Evolutionary conservation across 306 rosid species (phyloP).

Genomic region (Abrus precatorius): DNA sequence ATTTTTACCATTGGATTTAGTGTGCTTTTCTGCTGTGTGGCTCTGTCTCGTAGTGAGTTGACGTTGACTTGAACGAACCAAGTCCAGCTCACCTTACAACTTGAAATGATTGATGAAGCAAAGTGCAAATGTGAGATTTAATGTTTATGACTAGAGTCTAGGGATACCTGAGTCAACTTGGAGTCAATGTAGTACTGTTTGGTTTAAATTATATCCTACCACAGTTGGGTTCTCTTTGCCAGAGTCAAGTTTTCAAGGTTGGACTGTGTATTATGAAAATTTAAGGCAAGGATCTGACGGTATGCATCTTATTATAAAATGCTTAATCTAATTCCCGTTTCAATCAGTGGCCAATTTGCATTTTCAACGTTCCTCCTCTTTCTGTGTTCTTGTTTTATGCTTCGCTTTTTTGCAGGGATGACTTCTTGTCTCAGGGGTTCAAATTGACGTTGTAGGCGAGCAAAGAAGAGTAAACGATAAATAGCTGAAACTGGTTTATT

Average conservation of each 20-base stretch:
- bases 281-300: background rate
- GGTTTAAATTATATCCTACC: background rate
- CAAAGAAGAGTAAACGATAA: constrained; percentile 25
- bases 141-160: background rate
- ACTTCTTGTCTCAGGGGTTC: constrained; percentile 72
- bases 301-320: constrained; percentile 26
- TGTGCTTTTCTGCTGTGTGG: background rate
- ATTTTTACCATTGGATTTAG: no score
- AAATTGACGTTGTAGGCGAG: constrained; percentile 58
- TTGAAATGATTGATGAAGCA: background rate
- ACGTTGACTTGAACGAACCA: constrained; percentile 43
- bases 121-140: background rate
- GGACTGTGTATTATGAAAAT: constrained; percentile 3
- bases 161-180: background rate
- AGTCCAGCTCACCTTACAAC: constrained; percentile 9
- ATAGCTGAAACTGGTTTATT: constrained; percentile 10
- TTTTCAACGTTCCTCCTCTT: background rate
- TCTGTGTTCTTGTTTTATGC: constrained; percentile 7
- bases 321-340: constrained; percentile 15
- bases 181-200: background rate
- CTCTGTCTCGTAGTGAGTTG: constrained; percentile 43
- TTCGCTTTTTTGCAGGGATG: constrained; percentile 58
- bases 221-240: background rate
- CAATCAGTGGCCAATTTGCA: constrained; percentile 35
- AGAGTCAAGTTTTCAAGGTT: constrained; percentile 1